A percentile compares a stretch with the other conserved stretches of the same genome.
phyloP scores from a whole-genome alignment of 768 basidiomycete genomes.

The Calocybe indica region DNA sequence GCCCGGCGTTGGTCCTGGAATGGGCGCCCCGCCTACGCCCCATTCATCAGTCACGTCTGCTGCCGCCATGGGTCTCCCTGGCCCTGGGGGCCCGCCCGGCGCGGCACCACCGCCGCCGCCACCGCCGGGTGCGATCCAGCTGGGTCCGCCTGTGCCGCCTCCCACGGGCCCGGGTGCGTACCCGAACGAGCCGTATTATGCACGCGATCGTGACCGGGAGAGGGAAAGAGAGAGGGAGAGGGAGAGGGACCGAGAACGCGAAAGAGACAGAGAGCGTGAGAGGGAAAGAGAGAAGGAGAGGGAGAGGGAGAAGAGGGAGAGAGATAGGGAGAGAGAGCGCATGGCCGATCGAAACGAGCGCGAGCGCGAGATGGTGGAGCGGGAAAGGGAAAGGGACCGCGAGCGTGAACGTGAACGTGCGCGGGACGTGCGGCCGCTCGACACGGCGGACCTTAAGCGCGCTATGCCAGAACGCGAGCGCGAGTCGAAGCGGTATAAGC shows the following conservation, averaged over 20 bases:
- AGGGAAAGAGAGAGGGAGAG: slow-evolving; percentile 16
- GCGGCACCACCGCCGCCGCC: slow-evolving; percentile 1
- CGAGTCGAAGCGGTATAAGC: slow-evolving; percentile 59
- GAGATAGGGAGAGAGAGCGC: slow-evolving; percentile 16
- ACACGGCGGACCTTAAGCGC: slow-evolving; percentile 20
- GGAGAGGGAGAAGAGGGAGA: slow-evolving; percentile 16
- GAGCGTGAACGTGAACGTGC: slow-evolving; percentile 11
- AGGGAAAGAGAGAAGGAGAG: slow-evolving; percentile 27
- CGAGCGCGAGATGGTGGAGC: slow-evolving; percentile 16
- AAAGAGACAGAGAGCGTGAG: slow-evolving; percentile 10
- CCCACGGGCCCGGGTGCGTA: slow-evolving; percentile 5
- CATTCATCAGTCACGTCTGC: neutral
- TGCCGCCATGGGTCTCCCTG: neutral
- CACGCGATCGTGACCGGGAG: slow-evolving; percentile 30
- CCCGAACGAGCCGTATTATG: slow-evolving; percentile 6
- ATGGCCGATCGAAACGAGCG: slow-evolving; percentile 18
- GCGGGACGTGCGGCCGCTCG: slow-evolving; percentile 9
- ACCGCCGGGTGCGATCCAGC: slow-evolving; percentile 2
- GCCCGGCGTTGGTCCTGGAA: slow-evolving; percentile 1
- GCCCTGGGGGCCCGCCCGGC: neutral
- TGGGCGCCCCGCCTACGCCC: neutral
- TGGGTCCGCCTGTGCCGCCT: neutral
- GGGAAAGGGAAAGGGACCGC: slow-evolving; percentile 31
- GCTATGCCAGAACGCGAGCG: slow-evolving; percentile 40
- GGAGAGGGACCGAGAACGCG: slow-evolving; percentile 12